Conservation (phyloP, 768 basidiomycete species). For the Tricholoma hemisulphureum region DNA sequence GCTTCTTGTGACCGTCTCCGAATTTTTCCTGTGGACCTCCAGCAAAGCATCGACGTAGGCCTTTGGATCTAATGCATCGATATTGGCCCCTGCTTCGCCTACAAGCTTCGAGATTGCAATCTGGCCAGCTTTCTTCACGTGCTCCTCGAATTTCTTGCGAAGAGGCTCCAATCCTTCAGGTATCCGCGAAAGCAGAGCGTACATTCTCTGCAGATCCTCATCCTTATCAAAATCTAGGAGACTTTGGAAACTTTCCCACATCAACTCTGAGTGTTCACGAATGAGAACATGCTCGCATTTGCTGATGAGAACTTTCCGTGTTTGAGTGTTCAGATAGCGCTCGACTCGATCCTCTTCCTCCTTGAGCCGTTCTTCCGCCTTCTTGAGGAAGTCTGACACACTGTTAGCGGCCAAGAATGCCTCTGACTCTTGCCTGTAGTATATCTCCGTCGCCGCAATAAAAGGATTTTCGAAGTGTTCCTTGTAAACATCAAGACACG, state of each 20-base stretch:
- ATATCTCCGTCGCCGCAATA: conserved; percentile 82
- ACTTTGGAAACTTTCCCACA: conserved; percentile 93
- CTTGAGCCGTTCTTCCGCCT: conserved; percentile 86
- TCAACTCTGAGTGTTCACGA: conserved; percentile 73
- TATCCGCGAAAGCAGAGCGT: conserved; percentile 86
- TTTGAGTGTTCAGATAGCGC: conserved; percentile 86
- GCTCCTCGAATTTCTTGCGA: conserved; percentile 89
- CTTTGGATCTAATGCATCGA: conserved; percentile 81
- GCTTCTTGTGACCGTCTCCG: conserved; percentile 81
- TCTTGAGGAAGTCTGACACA: conserved; percentile 93
- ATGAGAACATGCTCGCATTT: conserved; percentile 94
- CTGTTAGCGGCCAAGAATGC: conserved; percentile 85
- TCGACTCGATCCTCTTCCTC: conserved; percentile 97
- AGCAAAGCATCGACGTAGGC: conserved; percentile 91
- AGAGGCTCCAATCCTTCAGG: conserved; percentile 88
- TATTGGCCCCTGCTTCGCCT: conserved; percentile 51
- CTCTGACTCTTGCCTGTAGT: conserved; percentile 91
- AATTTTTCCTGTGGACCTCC: conserved; percentile 89
- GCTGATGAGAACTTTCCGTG: conserved; percentile 74
- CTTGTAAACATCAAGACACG: conserved; percentile 90
- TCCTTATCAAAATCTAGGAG: conserved; percentile 92
- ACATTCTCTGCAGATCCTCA: conserved; percentile 94
- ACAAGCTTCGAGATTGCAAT: conserved; percentile 76
- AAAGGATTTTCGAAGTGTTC: conserved; percentile 90
- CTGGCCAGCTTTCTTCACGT: conserved; percentile 89